phyloP scores from a whole-genome alignment of 169 alveolate genomes.

The Cryptosporidium meleagridis region DNA sequence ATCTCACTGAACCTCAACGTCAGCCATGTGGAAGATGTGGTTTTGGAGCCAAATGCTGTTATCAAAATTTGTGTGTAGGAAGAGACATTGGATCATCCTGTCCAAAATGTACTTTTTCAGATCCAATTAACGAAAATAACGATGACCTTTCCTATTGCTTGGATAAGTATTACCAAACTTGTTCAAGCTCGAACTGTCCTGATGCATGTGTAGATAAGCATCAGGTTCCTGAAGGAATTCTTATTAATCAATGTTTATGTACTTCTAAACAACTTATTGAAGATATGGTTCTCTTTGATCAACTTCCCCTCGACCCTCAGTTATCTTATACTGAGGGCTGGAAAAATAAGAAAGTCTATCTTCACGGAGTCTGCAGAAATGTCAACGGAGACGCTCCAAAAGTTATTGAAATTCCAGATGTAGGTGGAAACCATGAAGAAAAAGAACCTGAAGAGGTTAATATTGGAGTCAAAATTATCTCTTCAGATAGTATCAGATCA shows the following conservation, averaged over 20 bases:
- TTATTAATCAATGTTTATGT: constrained; percentile 61
- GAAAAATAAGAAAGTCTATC: constrained; percentile 49
- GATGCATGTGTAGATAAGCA: constrained; percentile 64
- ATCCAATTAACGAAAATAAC: constrained; percentile 44
- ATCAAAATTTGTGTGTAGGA: constrained; percentile 63
- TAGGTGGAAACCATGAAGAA: constrained; percentile 9
- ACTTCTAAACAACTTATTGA: constrained; percentile 63
- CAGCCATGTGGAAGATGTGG: constrained; percentile 75
- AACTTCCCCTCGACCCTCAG: constrained; percentile 68
- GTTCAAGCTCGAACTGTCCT: constrained; percentile 56
- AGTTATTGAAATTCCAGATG: constrained; percentile 29
- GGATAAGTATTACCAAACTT: constrained; percentile 52
- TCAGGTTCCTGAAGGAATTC: constrained; percentile 45
- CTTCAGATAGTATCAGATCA: constrained; percentile 57
- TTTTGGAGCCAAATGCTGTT: constrained; percentile 66
- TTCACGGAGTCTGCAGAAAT: constrained; percentile 57
- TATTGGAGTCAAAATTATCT: constrained; percentile 2
- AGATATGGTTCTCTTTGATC: constrained; percentile 62
- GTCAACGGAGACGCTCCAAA: constrained; percentile 26
- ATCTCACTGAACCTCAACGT: constrained; percentile 70
- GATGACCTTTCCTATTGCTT: constrained; percentile 53
- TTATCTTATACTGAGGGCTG: constrained; percentile 72
- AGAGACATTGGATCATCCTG: constrained; percentile 68
- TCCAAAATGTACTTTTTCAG: constrained; percentile 59
- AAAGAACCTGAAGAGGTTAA: constrained; percentile 3